Evolutionary conservation across 306 rosid species (phyloP).

Genomic region (Hippophae rhamnoides): DNA sequence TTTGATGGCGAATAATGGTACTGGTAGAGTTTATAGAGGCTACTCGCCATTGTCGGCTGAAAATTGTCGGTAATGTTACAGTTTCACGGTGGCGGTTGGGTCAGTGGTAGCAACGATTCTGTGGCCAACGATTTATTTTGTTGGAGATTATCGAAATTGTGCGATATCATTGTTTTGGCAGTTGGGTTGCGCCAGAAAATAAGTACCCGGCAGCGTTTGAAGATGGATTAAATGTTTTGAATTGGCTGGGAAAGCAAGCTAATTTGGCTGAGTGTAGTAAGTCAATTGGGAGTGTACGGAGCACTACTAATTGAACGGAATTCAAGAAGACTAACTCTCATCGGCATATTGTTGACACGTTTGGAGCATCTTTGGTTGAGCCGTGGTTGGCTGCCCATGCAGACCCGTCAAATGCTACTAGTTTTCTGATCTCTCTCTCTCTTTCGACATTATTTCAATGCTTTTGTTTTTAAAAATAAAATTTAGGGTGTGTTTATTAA

Average conservation of each 20-base stretch:
- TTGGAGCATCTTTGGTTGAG: slow-evolving; percentile 79
- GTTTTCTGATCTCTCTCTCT: neutral
- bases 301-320: too few species aligned
- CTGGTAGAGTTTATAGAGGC: slow-evolving; percentile 44
- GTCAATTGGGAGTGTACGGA: slow-evolving; percentile 32
- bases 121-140: slow-evolving; percentile 63
- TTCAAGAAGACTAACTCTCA: slow-evolving; percentile 1
- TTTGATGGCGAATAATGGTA: slow-evolving; percentile 5
- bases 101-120: slow-evolving; percentile 68
- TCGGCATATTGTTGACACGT: slow-evolving; percentile 48
- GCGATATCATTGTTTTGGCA: slow-evolving; percentile 65
- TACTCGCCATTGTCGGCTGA: slow-evolving; percentile 35
- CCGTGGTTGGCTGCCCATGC: slow-evolving; percentile 99
- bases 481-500: too few species aligned
- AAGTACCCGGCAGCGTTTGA: slow-evolving; percentile 80
- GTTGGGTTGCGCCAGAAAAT: slow-evolving; percentile 90
- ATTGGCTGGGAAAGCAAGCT: slow-evolving; percentile 79
- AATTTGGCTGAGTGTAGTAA: slow-evolving; percentile 38
- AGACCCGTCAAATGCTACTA: slow-evolving; percentile 57
- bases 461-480: too few species aligned
- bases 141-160: slow-evolving; percentile 56
- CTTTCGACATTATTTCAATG: too few species aligned
- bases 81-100: slow-evolving; percentile 93
- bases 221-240: slow-evolving; percentile 67
- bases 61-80: slow-evolving; percentile 47